Evolutionary conservation across 2,329 filamentous ascomycete genomes (phyloP).

Genomic region (Fusarium longipes): DNA sequence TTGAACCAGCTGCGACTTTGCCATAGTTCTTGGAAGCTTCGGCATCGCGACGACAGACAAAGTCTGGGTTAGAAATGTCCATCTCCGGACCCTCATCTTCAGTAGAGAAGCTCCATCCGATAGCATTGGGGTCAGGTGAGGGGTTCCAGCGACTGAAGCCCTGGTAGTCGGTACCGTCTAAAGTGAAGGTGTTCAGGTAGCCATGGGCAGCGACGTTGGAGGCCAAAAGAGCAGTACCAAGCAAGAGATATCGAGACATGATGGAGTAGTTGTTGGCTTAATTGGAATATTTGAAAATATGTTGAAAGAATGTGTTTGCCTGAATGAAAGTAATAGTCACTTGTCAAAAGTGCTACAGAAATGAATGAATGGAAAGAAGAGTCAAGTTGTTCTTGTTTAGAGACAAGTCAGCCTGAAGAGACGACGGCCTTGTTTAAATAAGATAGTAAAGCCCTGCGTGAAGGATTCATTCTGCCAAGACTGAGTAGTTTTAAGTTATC

Average conservation of each 20-base stretch:
- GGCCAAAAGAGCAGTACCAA: constrained; percentile 29
- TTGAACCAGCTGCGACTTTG: constrained; percentile 53
- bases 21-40: constrained; percentile 52
- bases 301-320: neutral
- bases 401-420: neutral
- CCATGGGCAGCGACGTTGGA: constrained; percentile 43
- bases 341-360: constrained; percentile 20
- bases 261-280: neutral
- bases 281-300: neutral
- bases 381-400: neutral
- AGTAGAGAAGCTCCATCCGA: constrained; percentile 56
- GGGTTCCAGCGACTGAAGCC: constrained; percentile 49
- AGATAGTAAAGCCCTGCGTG: too few relatives aligned
- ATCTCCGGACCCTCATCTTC: constrained; percentile 62
- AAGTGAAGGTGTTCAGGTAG: constrained; percentile 40
- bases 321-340: constrained; percentile 4
- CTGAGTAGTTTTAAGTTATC: constrained; percentile 1
- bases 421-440: neutral
- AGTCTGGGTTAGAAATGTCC: constrained; percentile 53
- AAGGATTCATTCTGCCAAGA: neutral
- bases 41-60: constrained; percentile 58
- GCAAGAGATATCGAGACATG: constrained; percentile 30
- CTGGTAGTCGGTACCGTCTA: constrained; percentile 51
- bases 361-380: neutral
- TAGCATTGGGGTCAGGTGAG: constrained; percentile 47